Evolutionary conservation across 352 stramenopile genomes (phyloP).

Genomic region (Pythium folliculosum): DNA sequence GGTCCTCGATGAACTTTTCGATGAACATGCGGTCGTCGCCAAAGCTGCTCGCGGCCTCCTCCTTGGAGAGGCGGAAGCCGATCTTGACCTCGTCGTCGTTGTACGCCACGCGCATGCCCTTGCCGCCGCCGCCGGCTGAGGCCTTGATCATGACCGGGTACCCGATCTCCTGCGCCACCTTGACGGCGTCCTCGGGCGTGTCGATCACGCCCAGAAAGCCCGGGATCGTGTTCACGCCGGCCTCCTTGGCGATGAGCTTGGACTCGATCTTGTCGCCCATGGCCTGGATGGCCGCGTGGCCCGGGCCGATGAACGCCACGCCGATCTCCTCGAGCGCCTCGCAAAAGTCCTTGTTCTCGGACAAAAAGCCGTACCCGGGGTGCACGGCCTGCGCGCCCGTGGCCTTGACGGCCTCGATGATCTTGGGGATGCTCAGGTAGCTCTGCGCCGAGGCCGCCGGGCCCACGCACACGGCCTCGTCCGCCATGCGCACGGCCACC

Average conservation of each 20-base stretch:
- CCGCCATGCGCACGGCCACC: conserved; percentile 74
- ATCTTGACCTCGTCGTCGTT: conserved; percentile 85
- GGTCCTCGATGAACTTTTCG: conserved; percentile 90
- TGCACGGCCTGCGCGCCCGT: conserved; percentile 84
- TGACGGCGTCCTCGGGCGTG: conserved; percentile 73
- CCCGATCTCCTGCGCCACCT: conserved; percentile 85
- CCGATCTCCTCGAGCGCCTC: conserved; percentile 76
- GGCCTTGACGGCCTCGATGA: conserved; percentile 64
- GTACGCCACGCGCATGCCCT: conserved; percentile 91
- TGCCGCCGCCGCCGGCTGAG: conserved; percentile 88
- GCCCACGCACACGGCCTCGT: conserved; percentile 73
- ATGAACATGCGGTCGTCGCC: conserved; percentile 90
- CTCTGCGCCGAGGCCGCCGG: conserved; percentile 67
- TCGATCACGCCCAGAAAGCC: conserved; percentile 91
- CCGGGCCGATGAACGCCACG: conserved; percentile 91
- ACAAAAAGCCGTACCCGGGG: conserved; percentile 91
- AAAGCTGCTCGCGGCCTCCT: conserved; percentile 89
- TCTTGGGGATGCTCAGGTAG: conserved; percentile 79
- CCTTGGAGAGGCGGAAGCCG: conserved; percentile 80
- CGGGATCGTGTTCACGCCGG: conserved; percentile 84
- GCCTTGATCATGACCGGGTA: conserved; percentile 95
- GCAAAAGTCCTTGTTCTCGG: conserved; percentile 88
- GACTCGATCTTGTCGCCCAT: conserved; percentile 93
- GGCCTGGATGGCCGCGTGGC: conserved; percentile 81
- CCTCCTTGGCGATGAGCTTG: conserved; percentile 91